Evolutionary conservation across 345 rosid genomes (phyloP).

Genomic region (Lenwebbia sp.): DNA sequence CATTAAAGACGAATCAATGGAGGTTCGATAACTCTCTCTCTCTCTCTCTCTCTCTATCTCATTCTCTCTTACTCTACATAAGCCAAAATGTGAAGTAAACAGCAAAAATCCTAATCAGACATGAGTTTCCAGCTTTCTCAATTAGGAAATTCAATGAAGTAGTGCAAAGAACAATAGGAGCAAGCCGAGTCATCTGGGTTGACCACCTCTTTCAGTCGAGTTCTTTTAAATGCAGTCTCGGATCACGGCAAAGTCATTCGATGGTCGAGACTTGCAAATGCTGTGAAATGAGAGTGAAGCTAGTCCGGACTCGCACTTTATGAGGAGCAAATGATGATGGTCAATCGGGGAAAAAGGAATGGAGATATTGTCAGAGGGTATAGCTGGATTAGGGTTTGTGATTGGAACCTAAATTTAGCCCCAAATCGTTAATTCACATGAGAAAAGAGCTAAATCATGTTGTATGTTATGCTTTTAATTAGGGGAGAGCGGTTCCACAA

Average conservation of each 20-base stretch:
- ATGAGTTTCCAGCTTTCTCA: neutral
- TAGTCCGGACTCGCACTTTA: neutral
- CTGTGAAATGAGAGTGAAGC: neutral
- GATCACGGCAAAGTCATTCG: neutral
- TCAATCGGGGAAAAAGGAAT: neutral
- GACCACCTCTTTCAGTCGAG: too few species aligned
- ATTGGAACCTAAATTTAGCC: neutral
- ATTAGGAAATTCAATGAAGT: neutral
- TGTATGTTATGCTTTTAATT: neutral
- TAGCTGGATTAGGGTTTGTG: neutral
- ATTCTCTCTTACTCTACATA: neutral
- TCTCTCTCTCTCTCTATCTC: too few species aligned
- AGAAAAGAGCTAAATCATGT: too few species aligned
- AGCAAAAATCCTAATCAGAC: neutral
- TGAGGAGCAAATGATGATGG: neutral
- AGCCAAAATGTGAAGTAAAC: neutral
- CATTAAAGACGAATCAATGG: neutral
- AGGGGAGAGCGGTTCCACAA: too few species aligned
- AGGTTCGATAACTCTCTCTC: neutral
- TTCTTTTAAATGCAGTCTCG: too few species aligned
- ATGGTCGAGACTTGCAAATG: neutral
- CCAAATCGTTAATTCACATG: neutral
- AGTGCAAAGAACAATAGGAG: neutral
- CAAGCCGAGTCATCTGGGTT: neutral
- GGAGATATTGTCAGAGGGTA: neutral